Percentiles rank a stretch among this genome's conserved stretches.
phyloP scores from a whole-genome alignment of 129 eudicot species.

The Ambrosia artemisiifolia region DNA sequence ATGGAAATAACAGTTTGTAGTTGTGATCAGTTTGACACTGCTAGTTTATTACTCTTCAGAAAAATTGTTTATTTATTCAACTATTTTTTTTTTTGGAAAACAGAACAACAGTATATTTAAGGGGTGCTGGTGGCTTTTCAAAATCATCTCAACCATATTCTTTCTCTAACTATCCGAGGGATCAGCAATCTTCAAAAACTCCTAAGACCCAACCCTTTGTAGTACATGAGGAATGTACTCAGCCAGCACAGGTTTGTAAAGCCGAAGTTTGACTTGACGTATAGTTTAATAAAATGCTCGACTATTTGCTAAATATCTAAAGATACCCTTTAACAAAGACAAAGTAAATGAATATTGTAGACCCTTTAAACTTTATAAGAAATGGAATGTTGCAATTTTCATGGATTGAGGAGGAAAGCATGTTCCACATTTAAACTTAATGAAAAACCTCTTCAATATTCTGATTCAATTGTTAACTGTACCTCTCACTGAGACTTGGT shows the following conservation, averaged over 20 bases:
- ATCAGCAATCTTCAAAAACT: slow-evolving; percentile 43
- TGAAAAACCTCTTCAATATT: no score
- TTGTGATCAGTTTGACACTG: slow-evolving; percentile 15
- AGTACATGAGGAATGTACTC: slow-evolving; percentile 70
- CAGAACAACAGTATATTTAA: slow-evolving; percentile 53
- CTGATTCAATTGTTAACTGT: no score
- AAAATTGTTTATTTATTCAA: slow-evolving; percentile 37
- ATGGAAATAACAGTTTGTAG: slow-evolving; percentile 5
- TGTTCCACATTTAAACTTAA: no score
- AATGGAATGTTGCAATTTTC: background rate
- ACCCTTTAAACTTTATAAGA: background rate
- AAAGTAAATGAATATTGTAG: background rate
- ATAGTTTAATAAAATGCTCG: background rate
- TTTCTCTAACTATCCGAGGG: slow-evolving; percentile 45
- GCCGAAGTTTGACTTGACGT: background rate
- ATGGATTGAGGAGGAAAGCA: no score
- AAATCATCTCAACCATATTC: slow-evolving; percentile 79
- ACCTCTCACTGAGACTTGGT: no score
- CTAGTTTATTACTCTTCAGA: slow-evolving; percentile 28
- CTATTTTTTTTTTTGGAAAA: background rate
- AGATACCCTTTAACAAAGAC: background rate
- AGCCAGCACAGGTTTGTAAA: slow-evolving; percentile 74
- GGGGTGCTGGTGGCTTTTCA: slow-evolving; percentile 97
- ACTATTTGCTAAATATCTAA: background rate
- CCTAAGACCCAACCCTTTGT: slow-evolving; percentile 73